Percentiles rank a stretch among this genome's conserved stretches.
These are phyloP conservation scores for Pythium sp. DNA, from an alignment of 352 stramenopile species.

Conservation along the genomic window DNA sequence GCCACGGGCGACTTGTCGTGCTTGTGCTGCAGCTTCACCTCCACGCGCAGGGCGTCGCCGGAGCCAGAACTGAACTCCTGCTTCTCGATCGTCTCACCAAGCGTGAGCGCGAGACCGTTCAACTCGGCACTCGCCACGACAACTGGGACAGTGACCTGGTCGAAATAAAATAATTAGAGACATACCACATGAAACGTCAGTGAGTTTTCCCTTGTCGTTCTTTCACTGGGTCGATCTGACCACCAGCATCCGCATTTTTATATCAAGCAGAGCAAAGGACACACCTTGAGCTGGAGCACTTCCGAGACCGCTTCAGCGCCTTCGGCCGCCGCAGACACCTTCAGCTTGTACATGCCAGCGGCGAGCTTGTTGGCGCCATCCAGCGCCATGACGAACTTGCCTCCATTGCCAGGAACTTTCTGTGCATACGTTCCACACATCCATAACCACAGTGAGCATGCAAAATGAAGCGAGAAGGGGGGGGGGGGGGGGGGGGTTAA, in stretches of 20 bases:
- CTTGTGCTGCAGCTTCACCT: constrained; percentile 55
- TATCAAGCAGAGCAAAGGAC: not conserved
- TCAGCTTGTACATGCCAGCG: constrained; percentile 81
- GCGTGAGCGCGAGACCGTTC: constrained; percentile 49
- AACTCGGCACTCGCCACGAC: constrained; percentile 47
- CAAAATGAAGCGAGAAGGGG: not conserved
- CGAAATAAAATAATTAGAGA: not conserved
- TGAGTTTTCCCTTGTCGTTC: not conserved
- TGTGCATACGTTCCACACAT: constrained; percentile 12
- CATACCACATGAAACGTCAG: not conserved
- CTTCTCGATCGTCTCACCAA: constrained; percentile 51
- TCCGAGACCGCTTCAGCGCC: constrained; percentile 44
- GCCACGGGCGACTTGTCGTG: constrained; percentile 51
- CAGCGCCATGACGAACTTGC: constrained; percentile 52
- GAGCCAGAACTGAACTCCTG: constrained; percentile 56
- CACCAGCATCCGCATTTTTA: not conserved
- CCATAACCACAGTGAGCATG: not conserved
- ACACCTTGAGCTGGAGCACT: constrained; percentile 67
- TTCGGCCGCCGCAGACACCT: constrained; percentile 46
- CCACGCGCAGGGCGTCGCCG: constrained; percentile 52
- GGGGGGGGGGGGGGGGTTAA: not conserved
- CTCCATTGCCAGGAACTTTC: constrained; percentile 63
- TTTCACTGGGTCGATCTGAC: constrained; percentile 6
- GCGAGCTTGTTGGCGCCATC: constrained; percentile 39
- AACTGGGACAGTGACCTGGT: constrained; percentile 59